Evolutionary conservation across 2,329 filamentous ascomycete species (phyloP).

Genomic region (Fusarium torulosum): DNA sequence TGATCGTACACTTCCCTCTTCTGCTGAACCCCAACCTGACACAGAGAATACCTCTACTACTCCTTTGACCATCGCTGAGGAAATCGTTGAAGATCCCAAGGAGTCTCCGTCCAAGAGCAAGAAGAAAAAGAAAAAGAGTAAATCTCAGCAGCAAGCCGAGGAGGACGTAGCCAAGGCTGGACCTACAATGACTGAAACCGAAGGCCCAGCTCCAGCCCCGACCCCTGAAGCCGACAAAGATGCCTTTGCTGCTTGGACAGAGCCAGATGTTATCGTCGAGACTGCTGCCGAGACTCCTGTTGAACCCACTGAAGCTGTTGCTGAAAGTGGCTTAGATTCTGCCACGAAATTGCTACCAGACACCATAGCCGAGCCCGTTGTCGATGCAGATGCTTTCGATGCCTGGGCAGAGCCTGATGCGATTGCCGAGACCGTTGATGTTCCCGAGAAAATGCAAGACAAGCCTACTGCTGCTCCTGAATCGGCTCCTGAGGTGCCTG

Average conservation of each 20-base stretch:
- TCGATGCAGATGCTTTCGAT: constrained; percentile 36
- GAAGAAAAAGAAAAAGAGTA: constrained; percentile 48
- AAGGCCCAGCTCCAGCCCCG: not conserved
- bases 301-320: not conserved
- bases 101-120: constrained; percentile 39
- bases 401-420: constrained; percentile 31
- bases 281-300: not conserved
- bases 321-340: constrained; percentile 1
- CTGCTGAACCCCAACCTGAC: not conserved
- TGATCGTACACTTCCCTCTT: constrained; percentile 1
- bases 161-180: constrained; percentile 13
- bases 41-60: constrained; percentile 32
- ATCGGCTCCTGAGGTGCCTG: constrained; percentile 11
- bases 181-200: constrained; percentile 2
- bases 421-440: constrained; percentile 1
- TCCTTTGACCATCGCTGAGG: constrained; percentile 2
- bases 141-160: constrained; percentile 19
- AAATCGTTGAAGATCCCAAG: constrained; percentile 3
- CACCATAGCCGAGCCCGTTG: not conserved
- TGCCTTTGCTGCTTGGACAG: constrained; percentile 38
- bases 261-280: constrained; percentile 6
- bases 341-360: not conserved
- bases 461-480: constrained; percentile 16
- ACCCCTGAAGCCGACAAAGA: constrained; percentile 22
- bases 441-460: constrained; percentile 9